Conservation (phyloP, 805 yeast genomes). For the Brettanomyces sp. region DNA sequence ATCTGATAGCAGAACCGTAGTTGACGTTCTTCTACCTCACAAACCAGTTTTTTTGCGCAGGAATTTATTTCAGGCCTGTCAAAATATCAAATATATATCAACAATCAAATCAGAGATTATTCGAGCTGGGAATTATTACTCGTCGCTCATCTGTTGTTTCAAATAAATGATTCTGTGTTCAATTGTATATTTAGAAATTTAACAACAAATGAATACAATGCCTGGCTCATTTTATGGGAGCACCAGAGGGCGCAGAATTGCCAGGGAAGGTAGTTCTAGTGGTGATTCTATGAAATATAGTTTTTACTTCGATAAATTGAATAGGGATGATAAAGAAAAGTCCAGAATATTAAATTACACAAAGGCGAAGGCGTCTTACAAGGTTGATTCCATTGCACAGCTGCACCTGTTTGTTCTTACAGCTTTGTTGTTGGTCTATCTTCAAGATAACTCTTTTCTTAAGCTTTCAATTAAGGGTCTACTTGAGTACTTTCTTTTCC, state of each 20-base stretch:
- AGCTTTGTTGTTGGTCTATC: slow-evolving; percentile 14
- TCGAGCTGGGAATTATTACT: too few relatives aligned
- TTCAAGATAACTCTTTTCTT: slow-evolving; percentile 18
- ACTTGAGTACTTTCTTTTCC: slow-evolving; percentile 8
- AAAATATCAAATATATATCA: too few relatives aligned
- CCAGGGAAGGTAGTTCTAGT: not conserved
- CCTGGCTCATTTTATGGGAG: slow-evolving; percentile 2
- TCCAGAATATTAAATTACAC: not conserved
- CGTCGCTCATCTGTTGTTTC: too few relatives aligned
- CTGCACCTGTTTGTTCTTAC: slow-evolving; percentile 9
- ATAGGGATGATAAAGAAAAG: not conserved
- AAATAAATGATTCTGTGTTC: too few relatives aligned
- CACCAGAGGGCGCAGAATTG: not conserved
- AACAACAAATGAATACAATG: not conserved
- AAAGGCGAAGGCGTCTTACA: not conserved
- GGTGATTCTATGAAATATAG: too few relatives aligned
- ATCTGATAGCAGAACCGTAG: too few relatives aligned
- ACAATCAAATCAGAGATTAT: too few relatives aligned
- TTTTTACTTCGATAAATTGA: not conserved
- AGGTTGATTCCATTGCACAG: not conserved
- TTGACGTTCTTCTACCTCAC: too few relatives aligned
- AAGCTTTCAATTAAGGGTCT: slow-evolving; percentile 11
- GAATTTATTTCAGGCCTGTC: too few relatives aligned
- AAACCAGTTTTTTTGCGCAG: too few relatives aligned
- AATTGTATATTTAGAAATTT: too few relatives aligned